phyloP scores from a whole-genome alignment of 1,139 yeast species.

The Suhomyces choctaworum region DNA sequence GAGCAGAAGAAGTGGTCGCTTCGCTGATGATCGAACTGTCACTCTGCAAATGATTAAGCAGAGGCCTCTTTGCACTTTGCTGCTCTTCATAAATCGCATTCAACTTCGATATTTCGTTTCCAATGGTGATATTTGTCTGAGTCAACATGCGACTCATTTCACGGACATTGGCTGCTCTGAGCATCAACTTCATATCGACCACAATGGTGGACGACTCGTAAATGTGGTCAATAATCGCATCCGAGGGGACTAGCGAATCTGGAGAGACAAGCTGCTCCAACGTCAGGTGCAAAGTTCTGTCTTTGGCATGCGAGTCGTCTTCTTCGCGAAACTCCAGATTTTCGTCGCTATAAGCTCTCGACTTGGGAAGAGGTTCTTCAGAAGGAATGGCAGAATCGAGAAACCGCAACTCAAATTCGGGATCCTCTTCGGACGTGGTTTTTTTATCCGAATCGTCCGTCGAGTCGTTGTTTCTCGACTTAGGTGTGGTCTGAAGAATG shows the following conservation, averaged over 20 bases:
- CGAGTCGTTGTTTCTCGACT: conserved; percentile 10
- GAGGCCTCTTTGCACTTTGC: conserved; percentile 8
- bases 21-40: conserved; percentile 2
- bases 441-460: conserved; percentile 24
- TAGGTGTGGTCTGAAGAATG: not conserved
- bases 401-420: conserved; percentile 29
- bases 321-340: conserved; percentile 9
- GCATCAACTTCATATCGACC: conserved; percentile 62
- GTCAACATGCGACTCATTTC: conserved; percentile 51
- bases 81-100: conserved; percentile 6
- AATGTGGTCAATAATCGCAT: conserved; percentile 54
- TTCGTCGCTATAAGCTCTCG: conserved; percentile 14
- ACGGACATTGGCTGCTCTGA: conserved; percentile 61
- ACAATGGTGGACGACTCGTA: conserved; percentile 61
- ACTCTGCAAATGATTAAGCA: conserved; percentile 1
- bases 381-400: conserved; percentile 25
- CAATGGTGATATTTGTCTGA: conserved; percentile 35
- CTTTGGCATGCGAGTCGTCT: conserved; percentile 17
- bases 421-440: conserved; percentile 27
- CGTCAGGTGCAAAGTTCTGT: conserved; percentile 30
- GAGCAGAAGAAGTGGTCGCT: too few relatives aligned
- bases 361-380: conserved; percentile 18
- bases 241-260: conserved; percentile 53
- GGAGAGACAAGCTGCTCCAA: conserved; percentile 57
- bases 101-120: conserved; percentile 21